Conservation (phyloP, 2,329 filamentous ascomycete genomes). For the Fusarium chuoi region DNA sequence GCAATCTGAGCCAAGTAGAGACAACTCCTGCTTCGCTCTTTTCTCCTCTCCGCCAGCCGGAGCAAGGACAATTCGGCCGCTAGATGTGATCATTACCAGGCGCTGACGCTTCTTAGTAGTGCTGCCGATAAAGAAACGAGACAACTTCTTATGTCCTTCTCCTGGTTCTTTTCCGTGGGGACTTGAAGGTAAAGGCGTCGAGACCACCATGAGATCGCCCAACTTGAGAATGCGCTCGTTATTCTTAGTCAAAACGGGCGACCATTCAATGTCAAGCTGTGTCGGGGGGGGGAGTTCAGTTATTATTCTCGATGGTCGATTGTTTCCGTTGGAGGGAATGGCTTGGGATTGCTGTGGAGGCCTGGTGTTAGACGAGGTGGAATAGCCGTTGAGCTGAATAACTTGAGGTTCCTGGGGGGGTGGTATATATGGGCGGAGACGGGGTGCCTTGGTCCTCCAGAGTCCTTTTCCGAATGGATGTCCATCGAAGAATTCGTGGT, state of each 20-base stretch:
- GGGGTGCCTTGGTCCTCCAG: constrained; percentile 91
- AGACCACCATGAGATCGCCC: constrained; percentile 87
- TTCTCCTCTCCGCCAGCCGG: constrained; percentile 95
- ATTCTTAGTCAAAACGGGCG: constrained; percentile 86
- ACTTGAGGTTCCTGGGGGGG: constrained; percentile 77
- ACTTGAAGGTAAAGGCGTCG: constrained; percentile 79
- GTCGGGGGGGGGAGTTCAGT: constrained; percentile 97
- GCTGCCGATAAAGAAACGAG: constrained; percentile 91
- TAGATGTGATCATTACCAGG: constrained; percentile 94
- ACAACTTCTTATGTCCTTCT: constrained; percentile 86
- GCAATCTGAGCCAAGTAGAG: constrained; percentile 79
- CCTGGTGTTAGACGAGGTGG: constrained; percentile 47
- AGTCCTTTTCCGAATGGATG: constrained; percentile 83
- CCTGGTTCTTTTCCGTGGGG: constrained; percentile 76
- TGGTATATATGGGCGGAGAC: constrained; percentile 84
- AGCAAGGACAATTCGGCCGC: constrained; percentile 87
- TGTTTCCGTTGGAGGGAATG: constrained; percentile 55
- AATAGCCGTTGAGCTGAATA: constrained; percentile 76
- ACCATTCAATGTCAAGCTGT: constrained; percentile 98
- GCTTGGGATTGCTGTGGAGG: constrained; percentile 51
- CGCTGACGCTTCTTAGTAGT: constrained; percentile 93
- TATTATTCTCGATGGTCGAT: constrained; percentile 81
- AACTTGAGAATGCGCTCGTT: constrained; percentile 96
- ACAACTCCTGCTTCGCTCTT: constrained; percentile 91
- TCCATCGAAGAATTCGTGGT: constrained; percentile 93